These are phyloP conservation scores for Phalaenopsis hybrid DNA, from an alignment of 116 monocot genomes.

Conservation along the genomic window DNA sequence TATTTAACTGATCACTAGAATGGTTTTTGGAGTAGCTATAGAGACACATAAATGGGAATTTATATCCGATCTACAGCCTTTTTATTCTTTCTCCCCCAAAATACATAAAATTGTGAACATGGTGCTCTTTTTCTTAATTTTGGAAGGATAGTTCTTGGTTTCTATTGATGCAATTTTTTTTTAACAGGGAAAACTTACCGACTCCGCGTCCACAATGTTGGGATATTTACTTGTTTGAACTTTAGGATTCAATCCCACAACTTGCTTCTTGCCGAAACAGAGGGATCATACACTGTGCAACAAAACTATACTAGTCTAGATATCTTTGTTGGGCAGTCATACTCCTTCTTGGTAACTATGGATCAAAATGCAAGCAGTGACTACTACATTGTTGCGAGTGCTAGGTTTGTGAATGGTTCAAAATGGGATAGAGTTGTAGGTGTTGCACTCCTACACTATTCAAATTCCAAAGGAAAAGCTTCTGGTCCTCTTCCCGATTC, in stretches of 20 bases:
- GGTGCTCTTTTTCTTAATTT: neutral
- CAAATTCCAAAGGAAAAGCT: constrained; percentile 85
- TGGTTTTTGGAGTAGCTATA: neutral
- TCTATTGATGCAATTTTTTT: neutral
- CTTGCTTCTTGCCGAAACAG: constrained; percentile 75
- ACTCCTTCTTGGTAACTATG: constrained; percentile 88
- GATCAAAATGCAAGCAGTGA: constrained; percentile 97
- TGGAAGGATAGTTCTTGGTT: neutral
- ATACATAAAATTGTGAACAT: neutral
- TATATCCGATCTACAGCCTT: neutral
- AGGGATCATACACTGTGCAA: constrained; percentile 73
- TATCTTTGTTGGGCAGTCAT: constrained; percentile 86
- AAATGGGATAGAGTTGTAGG: constrained; percentile 71
- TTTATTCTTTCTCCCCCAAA: neutral
- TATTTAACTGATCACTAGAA: neutral
- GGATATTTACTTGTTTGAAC: constrained; percentile 73
- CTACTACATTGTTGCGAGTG: constrained; percentile 89
- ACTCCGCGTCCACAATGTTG: constrained; percentile 82
- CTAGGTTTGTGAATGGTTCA: constrained; percentile 69
- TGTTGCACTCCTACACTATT: constrained; percentile 71
- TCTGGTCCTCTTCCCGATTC: constrained; percentile 64
- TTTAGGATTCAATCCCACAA: constrained; percentile 85
- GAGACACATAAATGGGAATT: neutral
- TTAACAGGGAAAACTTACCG: constrained; percentile 75
- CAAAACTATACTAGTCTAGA: constrained; percentile 79